Conservation (phyloP, 2,329 filamentous ascomycete genomes). For the Penicillium psychrosexuale region DNA sequence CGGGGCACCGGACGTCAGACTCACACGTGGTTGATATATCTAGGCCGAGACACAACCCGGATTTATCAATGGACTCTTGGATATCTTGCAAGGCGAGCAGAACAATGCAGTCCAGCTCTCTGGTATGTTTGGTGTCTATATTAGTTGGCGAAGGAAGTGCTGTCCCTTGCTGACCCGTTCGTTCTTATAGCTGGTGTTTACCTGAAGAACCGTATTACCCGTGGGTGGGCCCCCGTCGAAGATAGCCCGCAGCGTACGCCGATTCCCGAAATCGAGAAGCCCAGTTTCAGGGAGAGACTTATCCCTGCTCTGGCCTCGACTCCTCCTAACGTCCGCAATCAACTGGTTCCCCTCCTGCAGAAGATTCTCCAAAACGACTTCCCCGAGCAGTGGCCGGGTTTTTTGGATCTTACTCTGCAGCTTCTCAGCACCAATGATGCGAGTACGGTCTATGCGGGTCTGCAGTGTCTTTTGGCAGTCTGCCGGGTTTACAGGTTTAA, state of each 20-base stretch:
- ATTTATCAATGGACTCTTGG: slow-evolving; percentile 85
- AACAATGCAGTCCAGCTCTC: slow-evolving; percentile 80
- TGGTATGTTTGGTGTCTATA: slow-evolving; percentile 58
- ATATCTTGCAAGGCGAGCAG: slow-evolving; percentile 86
- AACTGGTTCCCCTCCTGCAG: slow-evolving; percentile 90
- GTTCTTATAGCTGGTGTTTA: slow-evolving; percentile 77
- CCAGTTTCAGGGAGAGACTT: slow-evolving; percentile 78
- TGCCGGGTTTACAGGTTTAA: slow-evolving; percentile 97
- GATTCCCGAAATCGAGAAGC: slow-evolving; percentile 87
- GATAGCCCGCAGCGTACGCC: slow-evolving; percentile 68
- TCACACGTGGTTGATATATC: slow-evolving; percentile 19
- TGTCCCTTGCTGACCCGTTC: slow-evolving; percentile 19
- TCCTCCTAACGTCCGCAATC: slow-evolving; percentile 76
- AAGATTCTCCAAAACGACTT: slow-evolving; percentile 97
- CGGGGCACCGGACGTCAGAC: slow-evolving; percentile 13
- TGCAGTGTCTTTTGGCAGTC: slow-evolving; percentile 91
- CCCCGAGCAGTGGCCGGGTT: slow-evolving; percentile 87
- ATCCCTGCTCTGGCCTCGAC: slow-evolving; percentile 84
- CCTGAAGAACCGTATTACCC: slow-evolving; percentile 94
- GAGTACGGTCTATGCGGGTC: slow-evolving; percentile 81
- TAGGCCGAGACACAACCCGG: slow-evolving; percentile 87
- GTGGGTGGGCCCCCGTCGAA: slow-evolving; percentile 79
- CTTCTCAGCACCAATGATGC: slow-evolving; percentile 84
- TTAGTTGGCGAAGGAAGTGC: neutral
- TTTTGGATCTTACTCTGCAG: slow-evolving; percentile 88